Conservation (phyloP, 2,329 filamentous ascomycete genomes). For the Trichoderma semiorbis region DNA sequence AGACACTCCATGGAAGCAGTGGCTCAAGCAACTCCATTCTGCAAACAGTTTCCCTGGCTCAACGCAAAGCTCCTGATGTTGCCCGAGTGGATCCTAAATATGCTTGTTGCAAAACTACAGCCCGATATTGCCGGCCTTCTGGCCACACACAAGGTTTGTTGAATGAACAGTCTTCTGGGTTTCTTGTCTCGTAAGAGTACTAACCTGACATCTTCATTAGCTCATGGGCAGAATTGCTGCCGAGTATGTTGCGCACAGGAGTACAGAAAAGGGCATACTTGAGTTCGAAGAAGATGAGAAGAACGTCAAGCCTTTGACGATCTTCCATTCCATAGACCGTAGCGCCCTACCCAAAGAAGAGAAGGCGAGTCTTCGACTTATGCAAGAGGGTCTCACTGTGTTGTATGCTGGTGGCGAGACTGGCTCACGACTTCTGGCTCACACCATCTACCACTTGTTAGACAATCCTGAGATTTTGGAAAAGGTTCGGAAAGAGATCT, state of each 20-base stretch:
- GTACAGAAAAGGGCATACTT: neutral
- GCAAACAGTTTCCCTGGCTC: constrained; percentile 13
- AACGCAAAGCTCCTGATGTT: neutral
- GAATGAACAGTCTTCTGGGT: neutral
- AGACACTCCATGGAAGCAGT: neutral
- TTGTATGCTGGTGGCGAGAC: neutral
- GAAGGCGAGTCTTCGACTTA: neutral
- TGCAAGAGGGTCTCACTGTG: neutral
- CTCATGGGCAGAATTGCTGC: neutral
- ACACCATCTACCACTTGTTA: neutral
- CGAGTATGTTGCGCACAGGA: neutral
- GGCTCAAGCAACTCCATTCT: neutral
- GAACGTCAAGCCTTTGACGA: neutral
- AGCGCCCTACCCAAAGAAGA: neutral
- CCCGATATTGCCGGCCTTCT: neutral
- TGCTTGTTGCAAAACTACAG: neutral
- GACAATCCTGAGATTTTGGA: neutral
- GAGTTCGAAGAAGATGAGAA: neutral
- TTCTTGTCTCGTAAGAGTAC: neutral
- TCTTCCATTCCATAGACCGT: neutral
- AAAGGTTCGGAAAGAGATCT: neutral
- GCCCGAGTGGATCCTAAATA: neutral
- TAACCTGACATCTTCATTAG: neutral
- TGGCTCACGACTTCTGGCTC: neutral
- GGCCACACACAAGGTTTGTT: neutral